Percentiles rank a stretch among this genome's conserved stretches.
Conservation (phyloP, 345 rosid genomes). For the Conringia planisiliqua region DNA sequence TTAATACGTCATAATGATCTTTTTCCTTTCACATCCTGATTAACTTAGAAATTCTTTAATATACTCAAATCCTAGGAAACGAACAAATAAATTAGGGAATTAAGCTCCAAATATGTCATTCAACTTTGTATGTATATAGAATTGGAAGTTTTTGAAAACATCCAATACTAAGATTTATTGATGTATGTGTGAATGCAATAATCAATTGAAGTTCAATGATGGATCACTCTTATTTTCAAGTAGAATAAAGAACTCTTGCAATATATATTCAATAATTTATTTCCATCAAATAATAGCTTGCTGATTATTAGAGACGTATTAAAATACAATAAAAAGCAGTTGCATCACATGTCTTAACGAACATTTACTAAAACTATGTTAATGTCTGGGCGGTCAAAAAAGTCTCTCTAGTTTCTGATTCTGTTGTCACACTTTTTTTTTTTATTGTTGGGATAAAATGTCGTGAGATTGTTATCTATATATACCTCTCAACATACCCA, state of each 20-base stretch:
- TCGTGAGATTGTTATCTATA: conserved; percentile 23
- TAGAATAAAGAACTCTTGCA: neutral
- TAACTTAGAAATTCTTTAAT: neutral
- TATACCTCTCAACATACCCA: conserved; percentile 25
- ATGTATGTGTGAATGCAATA: conserved; percentile 18
- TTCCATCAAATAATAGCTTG: conserved; percentile 20
- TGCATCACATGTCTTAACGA: conserved; percentile 29
- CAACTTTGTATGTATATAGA: neutral
- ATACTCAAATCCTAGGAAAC: neutral
- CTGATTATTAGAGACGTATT: conserved; percentile 17
- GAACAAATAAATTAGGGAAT: neutral
- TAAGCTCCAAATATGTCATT: neutral
- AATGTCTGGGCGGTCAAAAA: conserved; percentile 25
- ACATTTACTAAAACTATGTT: conserved; percentile 15
- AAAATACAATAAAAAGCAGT: conserved; percentile 13
- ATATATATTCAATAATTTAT: neutral
- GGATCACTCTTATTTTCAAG: conserved; percentile 11
- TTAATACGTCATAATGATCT: neutral
- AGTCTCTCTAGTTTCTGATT: conserved; percentile 5
- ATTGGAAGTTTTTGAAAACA: neutral
- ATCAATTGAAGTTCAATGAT: conserved; percentile 17
- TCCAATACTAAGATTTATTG: conserved; percentile 23
- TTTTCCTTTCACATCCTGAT: neutral
- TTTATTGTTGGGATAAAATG: neutral
- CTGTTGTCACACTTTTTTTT: conserved; percentile 9